Evolutionary conservation across 2,329 filamentous ascomycete genomes (phyloP).

Genomic region (Penicillium sp.): DNA sequence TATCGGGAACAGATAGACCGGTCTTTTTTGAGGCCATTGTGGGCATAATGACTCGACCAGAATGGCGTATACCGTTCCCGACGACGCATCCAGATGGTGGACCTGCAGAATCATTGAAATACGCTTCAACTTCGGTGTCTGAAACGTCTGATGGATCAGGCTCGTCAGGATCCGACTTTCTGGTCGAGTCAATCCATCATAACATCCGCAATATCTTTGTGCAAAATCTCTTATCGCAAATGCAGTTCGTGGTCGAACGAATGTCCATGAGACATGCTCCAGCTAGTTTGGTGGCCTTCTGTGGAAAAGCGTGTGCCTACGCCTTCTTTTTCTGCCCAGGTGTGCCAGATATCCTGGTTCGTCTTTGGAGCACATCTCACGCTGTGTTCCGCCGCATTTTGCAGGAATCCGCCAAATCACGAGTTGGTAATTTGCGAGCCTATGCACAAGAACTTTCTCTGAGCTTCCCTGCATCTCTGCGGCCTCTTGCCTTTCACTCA

Average conservation of each 20-base stretch:
- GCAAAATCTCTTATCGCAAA: constrained; percentile 76
- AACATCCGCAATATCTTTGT: constrained; percentile 86
- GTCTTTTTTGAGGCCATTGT: constrained; percentile 74
- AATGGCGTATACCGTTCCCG: constrained; percentile 74
- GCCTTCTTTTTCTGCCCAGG: constrained; percentile 91
- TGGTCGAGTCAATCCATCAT: constrained; percentile 75
- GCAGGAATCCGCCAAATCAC: constrained; percentile 64
- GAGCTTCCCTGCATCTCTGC: constrained; percentile 67
- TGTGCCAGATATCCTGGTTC: constrained; percentile 76
- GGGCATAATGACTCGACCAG: constrained; percentile 80
- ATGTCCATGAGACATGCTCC: constrained; percentile 75
- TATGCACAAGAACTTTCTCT: constrained; percentile 63
- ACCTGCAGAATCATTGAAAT: constrained; percentile 32
- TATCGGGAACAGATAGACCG: constrained; percentile 80
- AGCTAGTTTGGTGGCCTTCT: constrained; percentile 75
- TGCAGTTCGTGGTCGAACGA: constrained; percentile 83
- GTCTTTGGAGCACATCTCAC: constrained; percentile 72
- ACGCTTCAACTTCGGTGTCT: constrained; percentile 45
- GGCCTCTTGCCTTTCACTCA: constrained; percentile 60
- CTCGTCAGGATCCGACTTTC: constrained; percentile 60
- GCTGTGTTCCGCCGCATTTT: constrained; percentile 69
- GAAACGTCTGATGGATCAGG: constrained; percentile 59
- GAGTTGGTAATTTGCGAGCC: constrained; percentile 49
- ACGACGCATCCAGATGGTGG: constrained; percentile 53
- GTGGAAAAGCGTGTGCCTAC: constrained; percentile 86